Base-by-base conservation (phyloP, 202 grass and related monocot species). In the Bolboschoenoplectus hybrid region DNA sequence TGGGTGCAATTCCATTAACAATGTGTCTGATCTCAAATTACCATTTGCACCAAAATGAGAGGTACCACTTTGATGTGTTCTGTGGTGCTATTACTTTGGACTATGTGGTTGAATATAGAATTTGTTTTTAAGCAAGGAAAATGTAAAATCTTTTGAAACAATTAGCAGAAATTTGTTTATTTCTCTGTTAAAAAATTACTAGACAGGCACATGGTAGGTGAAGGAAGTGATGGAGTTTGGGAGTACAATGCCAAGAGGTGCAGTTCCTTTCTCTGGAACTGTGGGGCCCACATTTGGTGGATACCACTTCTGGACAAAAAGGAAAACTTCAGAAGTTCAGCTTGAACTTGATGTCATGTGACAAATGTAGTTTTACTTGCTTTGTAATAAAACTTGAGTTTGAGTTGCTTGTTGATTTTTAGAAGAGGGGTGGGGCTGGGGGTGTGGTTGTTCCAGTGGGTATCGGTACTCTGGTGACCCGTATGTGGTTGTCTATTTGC, bases 401-500 rank as follows among this genome's bases (percentile, higher is more conserved):
- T 40, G 36, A 67, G 64, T 39, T 17, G 14, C 16, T 63, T 63
- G 61, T 34, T 44, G 41, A 46, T 45, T 2, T 20, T 12, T 17
- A 64, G 41, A 5, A 4, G 68, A 16, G 68, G 26, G 26, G 26
- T 26, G 26, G 26, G 26, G 26, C 26, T 26, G 26, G 26, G 26
- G 26, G 26, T 26, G 26, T 26, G 26, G 26, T 26, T 26, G 26
- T 26, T 26, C 26, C 26, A 64, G 62, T 64, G 2, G 26, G 19
- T 35, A 64, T 20, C 7, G 32, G 35, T 11, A 64, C 20, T 64
- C 9, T 2, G 7, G 7, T 34, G 20, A 40, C 34, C 26, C 9
- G 17, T 20, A 5, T n/a, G n/a, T 7, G 70, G 43, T 6, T 74
- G 70, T 74, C 45, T 74, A 74, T 50, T 74, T 74, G 70, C 70